Evolutionary conservation across 345 rosid species (phyloP).

Genomic region (Theobroma cacao): DNA sequence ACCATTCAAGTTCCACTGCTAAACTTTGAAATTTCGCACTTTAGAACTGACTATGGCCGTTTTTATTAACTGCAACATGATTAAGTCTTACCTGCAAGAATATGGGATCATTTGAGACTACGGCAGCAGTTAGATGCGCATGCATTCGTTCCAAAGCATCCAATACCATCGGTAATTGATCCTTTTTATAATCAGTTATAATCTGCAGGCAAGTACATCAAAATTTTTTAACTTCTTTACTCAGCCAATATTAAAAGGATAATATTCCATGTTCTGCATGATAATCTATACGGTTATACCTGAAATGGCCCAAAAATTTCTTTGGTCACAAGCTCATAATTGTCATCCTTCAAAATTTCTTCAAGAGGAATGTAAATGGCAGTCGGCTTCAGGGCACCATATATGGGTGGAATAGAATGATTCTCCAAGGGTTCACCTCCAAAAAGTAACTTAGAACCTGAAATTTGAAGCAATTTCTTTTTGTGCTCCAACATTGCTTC

Average conservation of each 20-base stretch:
- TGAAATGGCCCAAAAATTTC: conserved; percentile 98
- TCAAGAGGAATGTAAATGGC: conserved; percentile 83
- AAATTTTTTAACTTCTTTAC: background rate
- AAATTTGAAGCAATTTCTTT: conserved; percentile 71
- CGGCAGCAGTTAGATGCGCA: conserved; percentile 95
- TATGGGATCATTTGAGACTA: conserved; percentile 84
- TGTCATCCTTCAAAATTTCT: conserved; percentile 72
- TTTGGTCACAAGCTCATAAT: conserved; percentile 73
- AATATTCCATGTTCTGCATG: background rate
- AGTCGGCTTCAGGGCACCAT: conserved; percentile 91
- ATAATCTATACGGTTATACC: conserved; percentile 35
- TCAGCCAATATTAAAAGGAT: background rate
- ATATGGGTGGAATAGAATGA: conserved; percentile 85
- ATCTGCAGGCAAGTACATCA: conserved; percentile 39
- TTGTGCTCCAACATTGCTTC: conserved; percentile 84
- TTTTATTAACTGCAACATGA: too few relatives aligned
- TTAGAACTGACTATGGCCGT: background rate
- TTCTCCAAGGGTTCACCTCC: conserved; percentile 77
- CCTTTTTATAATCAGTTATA: conserved; percentile 73
- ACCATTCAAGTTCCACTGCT: background rate
- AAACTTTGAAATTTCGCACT: background rate
- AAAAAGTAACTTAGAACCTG: conserved; percentile 84
- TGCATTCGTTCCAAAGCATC: conserved; percentile 90
- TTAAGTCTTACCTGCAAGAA: conserved; percentile 70
- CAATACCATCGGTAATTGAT: conserved; percentile 80